Evolutionary conservation across 805 yeast species (phyloP), one percentile per base, ranked within the genome.

Genomic region (Debaryomyces castellii): DNA sequence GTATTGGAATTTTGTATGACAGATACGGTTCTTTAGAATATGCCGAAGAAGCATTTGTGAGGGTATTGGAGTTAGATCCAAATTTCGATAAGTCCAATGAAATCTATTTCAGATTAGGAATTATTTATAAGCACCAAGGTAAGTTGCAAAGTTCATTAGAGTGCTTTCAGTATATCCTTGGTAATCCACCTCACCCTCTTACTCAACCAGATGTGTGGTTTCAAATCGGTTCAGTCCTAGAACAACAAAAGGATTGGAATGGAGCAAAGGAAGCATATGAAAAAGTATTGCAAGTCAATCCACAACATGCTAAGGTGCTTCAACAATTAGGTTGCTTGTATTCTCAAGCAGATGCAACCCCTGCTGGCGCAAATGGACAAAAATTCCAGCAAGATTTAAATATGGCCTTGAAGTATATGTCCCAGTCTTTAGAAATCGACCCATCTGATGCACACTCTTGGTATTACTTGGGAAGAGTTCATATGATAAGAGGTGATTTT

Each of bases 201-300:
- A 91, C 97, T 39, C 96, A 89, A 63, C 89, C 96, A 41, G 99
- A 94, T 63, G 95, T 94, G 44, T 94, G 98, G 98, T 94, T 94
- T 73, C 99, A 94, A 69, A 87, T 94, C 51, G 99, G 99, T 34
- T 87, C 90, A 25, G 98, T 94, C 1, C 77, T 94, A 57, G 99
- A 94, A 65, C 96, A 87, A 62, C 92, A 88, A 70, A 83, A 89
- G 58, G 96, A 90, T 60, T 92, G 88, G 79, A 81, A 77, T 51
- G 89, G 91, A 32, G 98, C 99, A 2, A 83, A 85, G 58, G 97
- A 91, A 51, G 98, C 98, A 7, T 94, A 94, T 64, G 97, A 92
- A 67, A 81, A 94, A 48, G 98, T 94, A 0, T 73, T 94, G 45
- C 82, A 82, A 56, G 91, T 87, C 38, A 89, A 89, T 62, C 97